Evolutionary conservation across 768 basidiomycete genomes (phyloP).

Genomic region (Phylloporus rhodoxanthus): DNA sequence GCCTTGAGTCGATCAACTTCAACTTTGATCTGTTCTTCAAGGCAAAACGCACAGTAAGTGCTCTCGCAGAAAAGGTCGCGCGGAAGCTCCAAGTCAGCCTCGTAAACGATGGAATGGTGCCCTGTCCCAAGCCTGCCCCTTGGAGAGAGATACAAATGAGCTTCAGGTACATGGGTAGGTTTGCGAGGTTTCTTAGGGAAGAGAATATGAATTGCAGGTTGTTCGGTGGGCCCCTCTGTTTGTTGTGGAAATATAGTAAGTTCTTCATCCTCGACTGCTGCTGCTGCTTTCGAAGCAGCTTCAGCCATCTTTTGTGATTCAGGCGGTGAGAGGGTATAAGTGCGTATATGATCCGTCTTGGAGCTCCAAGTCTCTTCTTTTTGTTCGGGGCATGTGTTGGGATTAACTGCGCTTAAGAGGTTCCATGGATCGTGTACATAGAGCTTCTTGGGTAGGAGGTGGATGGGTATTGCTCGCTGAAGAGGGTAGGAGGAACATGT

Average conservation of each 20-base stretch:
- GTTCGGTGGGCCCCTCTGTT: slow-evolving; percentile 21
- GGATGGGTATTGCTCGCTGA: slow-evolving; percentile 28
- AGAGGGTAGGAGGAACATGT: slow-evolving; percentile 22
- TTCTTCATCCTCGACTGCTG: slow-evolving; percentile 2
- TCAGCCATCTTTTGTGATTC: slow-evolving; percentile 6
- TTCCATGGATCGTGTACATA: slow-evolving; percentile 41
- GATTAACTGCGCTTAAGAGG: slow-evolving; percentile 4
- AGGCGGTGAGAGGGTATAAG: slow-evolving; percentile 25
- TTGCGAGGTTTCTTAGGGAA: slow-evolving; percentile 24
- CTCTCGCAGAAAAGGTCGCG: slow-evolving; percentile 33
- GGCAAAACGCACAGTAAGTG: slow-evolving; percentile 36
- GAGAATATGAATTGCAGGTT: slow-evolving; percentile 25
- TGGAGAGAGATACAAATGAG: slow-evolving; percentile 45
- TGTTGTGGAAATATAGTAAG: slow-evolving; percentile 15
- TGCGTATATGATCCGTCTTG: slow-evolving; percentile 22
- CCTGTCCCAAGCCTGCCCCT: slow-evolving; percentile 36
- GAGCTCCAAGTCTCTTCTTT: slow-evolving; percentile 19
- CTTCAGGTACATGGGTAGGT: slow-evolving; percentile 29
- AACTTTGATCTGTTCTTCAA: slow-evolving; percentile 27
- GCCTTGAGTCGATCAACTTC: slow-evolving; percentile 11
- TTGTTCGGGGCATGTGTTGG: neutral
- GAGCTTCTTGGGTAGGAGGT: slow-evolving; percentile 38
- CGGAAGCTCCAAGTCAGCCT: slow-evolving; percentile 48
- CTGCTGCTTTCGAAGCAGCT: slow-evolving; percentile 4
- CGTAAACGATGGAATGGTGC: slow-evolving; percentile 46